Evolutionary conservation across 164 flowering plant genomes (phyloP), one percentile per base, ranked within the genome.

Genomic region (Umbilicus rupestris): DNA sequence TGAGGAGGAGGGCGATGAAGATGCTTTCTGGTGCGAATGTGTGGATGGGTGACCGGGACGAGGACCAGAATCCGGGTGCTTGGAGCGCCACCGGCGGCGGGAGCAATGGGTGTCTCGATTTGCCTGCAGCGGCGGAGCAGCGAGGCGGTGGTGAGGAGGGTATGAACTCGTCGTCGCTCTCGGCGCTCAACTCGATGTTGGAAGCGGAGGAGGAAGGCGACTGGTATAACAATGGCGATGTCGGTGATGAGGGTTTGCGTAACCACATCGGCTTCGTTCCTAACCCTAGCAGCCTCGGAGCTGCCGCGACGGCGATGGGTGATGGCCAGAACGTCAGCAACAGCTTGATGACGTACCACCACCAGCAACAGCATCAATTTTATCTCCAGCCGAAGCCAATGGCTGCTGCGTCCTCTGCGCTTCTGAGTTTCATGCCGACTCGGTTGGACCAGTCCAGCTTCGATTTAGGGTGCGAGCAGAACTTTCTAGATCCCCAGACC

Each of bases 371-470:
- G 12, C 62, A 79, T 19, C 81, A 76, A 19, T 76, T 74, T 52
- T 74, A 75, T 63, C 59, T 81, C 67, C 83, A 77, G 3, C 79
- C 78, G 3, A 85, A 84, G 69, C 76, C 83, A 37, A 66, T 29
- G 30, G n/a, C 75, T 63, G 68, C 87, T 64, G 79, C 87, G 1
- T 78, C n/a, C n/a, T n/a, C n/a, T n/a, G n/a, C 83, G 62, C 70
- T 81, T 44, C 6, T 49, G 26, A 77, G 73, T 44, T 71, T 74
- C 7, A 74, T 83, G 22, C 70, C 80, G 24, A 76, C 69, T 71
- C 79, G 77, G 77, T 83, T 62, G 24, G 65, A 62, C 44, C 65
- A 62, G 35, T 20, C 65, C 68, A 73, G 41, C 49, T 78, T 74
- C 24, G 78, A 78, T 58, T 70, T 73, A 46, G 75, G 67, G 2